Evolutionary conservation across 1,139 yeast species (phyloP), one percentile per base, ranked within the genome.

Genomic region (Ashbya aceris): DNA sequence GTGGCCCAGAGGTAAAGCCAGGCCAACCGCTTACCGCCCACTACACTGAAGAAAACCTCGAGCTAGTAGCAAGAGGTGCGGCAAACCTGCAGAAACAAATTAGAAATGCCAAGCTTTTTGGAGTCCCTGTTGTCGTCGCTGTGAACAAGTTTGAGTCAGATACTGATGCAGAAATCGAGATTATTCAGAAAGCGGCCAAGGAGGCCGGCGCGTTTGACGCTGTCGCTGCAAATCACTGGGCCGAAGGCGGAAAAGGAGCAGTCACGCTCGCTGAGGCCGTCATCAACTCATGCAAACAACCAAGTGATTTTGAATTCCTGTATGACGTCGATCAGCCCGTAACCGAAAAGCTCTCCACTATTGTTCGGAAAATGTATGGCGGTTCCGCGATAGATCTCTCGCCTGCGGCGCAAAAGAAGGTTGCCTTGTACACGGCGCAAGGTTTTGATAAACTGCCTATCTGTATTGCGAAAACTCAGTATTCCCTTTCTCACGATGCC

Each of bases 401-500:
- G 8, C 80, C 80, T 35, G 68, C 72, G 49, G 91, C 91, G 32
- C 74, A 74, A 53, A 67, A 72, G 54, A 83, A 81, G 64, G 76
- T 83, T 49, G 79, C 73, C 49, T 69, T 74, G 44, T 82, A 79
- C 64, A 77, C 78, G 45, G 64, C 69, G 44, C 87, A 81, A 68
- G 89, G 89, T 1, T 82, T 76, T 55, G 83, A 76, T 49, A 73
- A 81, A 52, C 68, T 83, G 58, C 93, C 93, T 43, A 76, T 83
- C 48, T 83, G 93, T 66, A 77, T 83, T 54, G 93, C 93, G 39
- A 83, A 83, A 67, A 83, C 93, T 1, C 93, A 83, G 63, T 83
- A 83, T 65, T 82, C 91, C 1, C 68, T 83, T 54, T 81, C 89
- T 5, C 91, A 82, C 56, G 91, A 83, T 63, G 83, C 91, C 36